Evolutionary conservation across 805 yeast species (phyloP).

Genomic region (Starmera quercuum): DNA sequence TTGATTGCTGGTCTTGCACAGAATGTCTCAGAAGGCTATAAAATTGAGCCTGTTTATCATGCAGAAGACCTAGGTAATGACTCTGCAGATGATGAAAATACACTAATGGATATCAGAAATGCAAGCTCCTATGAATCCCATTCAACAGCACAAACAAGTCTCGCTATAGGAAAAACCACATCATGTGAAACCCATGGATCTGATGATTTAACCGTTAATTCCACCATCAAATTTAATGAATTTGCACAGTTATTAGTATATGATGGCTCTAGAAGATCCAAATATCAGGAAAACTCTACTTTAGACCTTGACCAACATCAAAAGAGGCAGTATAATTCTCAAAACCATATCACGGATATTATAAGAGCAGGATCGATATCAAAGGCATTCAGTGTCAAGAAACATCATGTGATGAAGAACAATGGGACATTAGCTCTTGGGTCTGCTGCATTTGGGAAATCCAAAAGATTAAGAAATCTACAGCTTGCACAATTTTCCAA

Average conservation of each 20-base stretch:
- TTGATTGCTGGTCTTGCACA: conserved; percentile 6
- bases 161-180: neutral
- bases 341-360: no score
- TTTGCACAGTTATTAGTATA: conserved; percentile 20
- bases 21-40: conserved; percentile 8
- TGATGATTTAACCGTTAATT: no score
- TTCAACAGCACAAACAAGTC: neutral
- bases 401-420: no score
- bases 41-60: conserved; percentile 7
- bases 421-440: conserved; percentile 2
- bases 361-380: neutral
- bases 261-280: conserved; percentile 16
- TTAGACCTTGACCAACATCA: no score
- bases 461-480: neutral
- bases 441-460: neutral
- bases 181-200: neutral
- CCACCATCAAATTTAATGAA: conserved; percentile 19
- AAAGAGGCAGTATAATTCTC: no score
- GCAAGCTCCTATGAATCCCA: conserved; percentile 1
- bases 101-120: conserved; percentile 6
- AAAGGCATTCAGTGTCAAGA: no score
- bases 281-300: conserved; percentile 1
- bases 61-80: conserved; percentile 3
- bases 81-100: conserved; percentile 5
- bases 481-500: neutral